Conservation (phyloP, 176 grass and related monocot genomes). For the Avena eriantha region DNA sequence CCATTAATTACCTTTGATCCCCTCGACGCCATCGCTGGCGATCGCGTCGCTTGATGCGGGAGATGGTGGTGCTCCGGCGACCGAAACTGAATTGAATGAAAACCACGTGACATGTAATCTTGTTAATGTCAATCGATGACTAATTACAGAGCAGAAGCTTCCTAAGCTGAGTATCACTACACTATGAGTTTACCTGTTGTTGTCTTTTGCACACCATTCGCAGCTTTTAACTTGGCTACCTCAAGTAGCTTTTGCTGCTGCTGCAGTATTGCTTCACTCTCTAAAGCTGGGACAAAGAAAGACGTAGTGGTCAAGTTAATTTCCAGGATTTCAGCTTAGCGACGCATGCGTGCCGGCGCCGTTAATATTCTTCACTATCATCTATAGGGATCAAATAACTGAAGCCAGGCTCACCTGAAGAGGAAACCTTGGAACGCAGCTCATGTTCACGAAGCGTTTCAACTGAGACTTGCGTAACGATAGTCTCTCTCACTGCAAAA, state of each 20-base stretch:
- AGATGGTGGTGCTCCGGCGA: not conserved
- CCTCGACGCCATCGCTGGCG: not conserved
- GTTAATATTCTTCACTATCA: not conserved
- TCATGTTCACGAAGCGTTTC: slow-evolving; percentile 19
- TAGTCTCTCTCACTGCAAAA: slow-evolving; percentile 30
- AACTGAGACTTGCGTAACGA: slow-evolving; percentile 20
- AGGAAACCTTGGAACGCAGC: slow-evolving; percentile 33
- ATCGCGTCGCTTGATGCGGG: not conserved
- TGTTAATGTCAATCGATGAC: slow-evolving; percentile 24
- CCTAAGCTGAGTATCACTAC: not conserved
- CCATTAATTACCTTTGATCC: not conserved
- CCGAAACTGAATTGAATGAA: slow-evolving; percentile 40
- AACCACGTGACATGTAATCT: not conserved
- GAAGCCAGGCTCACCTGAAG: slow-evolving; percentile 35
- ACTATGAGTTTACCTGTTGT: not conserved
- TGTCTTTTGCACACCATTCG: not conserved
- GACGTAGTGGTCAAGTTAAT: not conserved
- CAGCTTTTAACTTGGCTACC: not conserved
- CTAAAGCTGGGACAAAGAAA: slow-evolving; percentile 30
- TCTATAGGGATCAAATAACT: not conserved
- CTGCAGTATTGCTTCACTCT: slow-evolving; percentile 12
- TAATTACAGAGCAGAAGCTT: not conserved
- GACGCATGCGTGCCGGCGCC: not conserved
- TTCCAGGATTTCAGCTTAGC: not conserved
- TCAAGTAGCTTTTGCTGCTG: slow-evolving; percentile 30